phyloP scores from a whole-genome alignment of 1,284 basidiomycete species.

The Mrakiaceae sp. region DNA sequence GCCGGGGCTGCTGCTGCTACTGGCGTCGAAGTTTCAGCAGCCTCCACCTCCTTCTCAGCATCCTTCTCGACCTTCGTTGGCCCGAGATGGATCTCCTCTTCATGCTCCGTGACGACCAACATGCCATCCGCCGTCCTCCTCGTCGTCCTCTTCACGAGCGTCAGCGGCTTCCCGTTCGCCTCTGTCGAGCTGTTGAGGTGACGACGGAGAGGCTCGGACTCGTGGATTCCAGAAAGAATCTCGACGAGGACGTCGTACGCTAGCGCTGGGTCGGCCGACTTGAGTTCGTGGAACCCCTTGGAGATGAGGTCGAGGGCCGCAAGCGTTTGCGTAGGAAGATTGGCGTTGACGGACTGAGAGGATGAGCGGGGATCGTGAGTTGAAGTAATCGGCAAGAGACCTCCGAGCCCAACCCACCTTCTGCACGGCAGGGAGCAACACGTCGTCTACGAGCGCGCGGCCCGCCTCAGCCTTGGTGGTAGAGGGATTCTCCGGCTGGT shows the following conservation, averaged over 20 bases:
- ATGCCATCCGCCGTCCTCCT: neutral
- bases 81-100: neutral
- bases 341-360: neutral
- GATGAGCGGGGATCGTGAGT: neutral
- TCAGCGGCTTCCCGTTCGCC: neutral
- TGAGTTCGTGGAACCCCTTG: constrained; percentile 74
- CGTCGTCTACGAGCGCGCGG: constrained; percentile 59
- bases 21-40: neutral
- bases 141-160: constrained; percentile 4
- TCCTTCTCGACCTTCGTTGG: neutral
- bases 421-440: constrained; percentile 62
- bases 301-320: constrained; percentile 82
- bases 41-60: neutral
- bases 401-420: constrained; percentile 41
- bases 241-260: constrained; percentile 79
- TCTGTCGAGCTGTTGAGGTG: constrained; percentile 4
- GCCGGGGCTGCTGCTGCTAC: neutral
- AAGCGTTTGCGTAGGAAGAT: constrained; percentile 59
- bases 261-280: constrained; percentile 64
- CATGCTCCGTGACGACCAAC: constrained; percentile 5
- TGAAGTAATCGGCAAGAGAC: no score
- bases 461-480: constrained; percentile 54
- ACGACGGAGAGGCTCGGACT: constrained; percentile 44
- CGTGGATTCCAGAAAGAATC: constrained; percentile 78
- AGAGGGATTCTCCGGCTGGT: no score